These are phyloP conservation scores for Fusarium chlamydosporum DNA, from an alignment of 2,329 filamentous ascomycete species.

Conservation along the genomic window DNA sequence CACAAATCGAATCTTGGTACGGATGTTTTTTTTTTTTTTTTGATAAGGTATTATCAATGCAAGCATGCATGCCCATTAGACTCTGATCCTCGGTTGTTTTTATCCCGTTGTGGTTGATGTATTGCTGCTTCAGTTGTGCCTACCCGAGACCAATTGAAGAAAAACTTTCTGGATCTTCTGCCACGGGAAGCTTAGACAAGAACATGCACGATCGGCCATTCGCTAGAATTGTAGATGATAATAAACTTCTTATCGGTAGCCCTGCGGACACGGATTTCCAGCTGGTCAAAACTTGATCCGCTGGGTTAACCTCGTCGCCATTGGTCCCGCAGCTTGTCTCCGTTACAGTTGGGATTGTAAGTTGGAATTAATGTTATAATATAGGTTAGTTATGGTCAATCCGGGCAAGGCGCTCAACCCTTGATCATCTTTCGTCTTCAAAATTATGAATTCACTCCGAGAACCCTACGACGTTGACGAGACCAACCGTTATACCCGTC, in stretches of 20 bases:
- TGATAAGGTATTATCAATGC: not conserved
- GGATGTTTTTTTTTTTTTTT: too few species aligned
- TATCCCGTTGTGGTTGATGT: not conserved
- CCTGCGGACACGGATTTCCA: not conserved
- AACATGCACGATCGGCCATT: not conserved
- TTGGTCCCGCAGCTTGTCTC: not conserved
- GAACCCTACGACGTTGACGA: not conserved
- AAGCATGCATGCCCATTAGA: not conserved
- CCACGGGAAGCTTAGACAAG: not conserved
- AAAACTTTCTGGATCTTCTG: too few species aligned
- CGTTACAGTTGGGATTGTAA: too few species aligned
- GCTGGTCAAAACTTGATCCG: not conserved
- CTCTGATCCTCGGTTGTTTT: too few species aligned
- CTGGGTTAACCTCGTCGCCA: not conserved
- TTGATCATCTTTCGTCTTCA: not conserved
- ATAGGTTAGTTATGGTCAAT: not conserved
- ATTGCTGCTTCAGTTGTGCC: too few species aligned
- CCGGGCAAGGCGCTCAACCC: not conserved
- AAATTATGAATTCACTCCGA: not conserved
- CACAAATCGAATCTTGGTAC: not conserved
- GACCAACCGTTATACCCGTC: not conserved
- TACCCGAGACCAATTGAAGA: not conserved
- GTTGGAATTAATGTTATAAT: slow-evolving; percentile 6
- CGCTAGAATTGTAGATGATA: too few species aligned
- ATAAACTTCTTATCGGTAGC: too few species aligned